A percentile compares a stretch with the other conserved stretches of the same genome.
Conservation (phyloP, 805 yeast species). For the Yarrowia sp. region DNA sequence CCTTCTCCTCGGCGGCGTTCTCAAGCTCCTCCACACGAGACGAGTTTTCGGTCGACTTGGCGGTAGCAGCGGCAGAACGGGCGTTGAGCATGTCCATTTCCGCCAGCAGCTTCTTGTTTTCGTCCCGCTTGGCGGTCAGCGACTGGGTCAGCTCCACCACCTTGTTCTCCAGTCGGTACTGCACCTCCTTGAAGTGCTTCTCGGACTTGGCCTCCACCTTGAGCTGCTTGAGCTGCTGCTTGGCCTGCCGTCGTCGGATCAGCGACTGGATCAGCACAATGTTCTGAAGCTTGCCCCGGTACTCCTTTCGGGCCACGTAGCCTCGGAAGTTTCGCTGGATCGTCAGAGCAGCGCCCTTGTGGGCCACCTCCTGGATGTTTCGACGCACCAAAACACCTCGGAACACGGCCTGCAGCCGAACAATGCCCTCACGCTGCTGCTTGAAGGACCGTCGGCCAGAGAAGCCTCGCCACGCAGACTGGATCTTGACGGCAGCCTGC, state of each 20-base stretch:
- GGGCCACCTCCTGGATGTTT: constrained; percentile 58
- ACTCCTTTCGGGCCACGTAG: constrained; percentile 62
- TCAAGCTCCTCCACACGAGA: constrained; percentile 45
- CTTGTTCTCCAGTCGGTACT: constrained; percentile 92
- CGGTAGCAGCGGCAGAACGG: constrained; percentile 40
- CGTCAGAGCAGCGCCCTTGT: constrained; percentile 66
- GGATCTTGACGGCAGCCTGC: constrained; percentile 72
- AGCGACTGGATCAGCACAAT: constrained; percentile 78
- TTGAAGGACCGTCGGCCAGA: constrained; percentile 60
- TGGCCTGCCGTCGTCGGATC: constrained; percentile 78
- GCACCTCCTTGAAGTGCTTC: constrained; percentile 86
- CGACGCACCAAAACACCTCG: constrained; percentile 61
- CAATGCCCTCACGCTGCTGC: constrained; percentile 60
- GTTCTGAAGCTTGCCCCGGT: constrained; percentile 57
- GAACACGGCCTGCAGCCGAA: constrained; percentile 63
- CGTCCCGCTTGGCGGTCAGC: constrained; percentile 77
- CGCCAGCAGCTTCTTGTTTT: constrained; percentile 72
- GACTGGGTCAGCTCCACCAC: constrained; percentile 94
- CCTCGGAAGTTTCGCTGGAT: constrained; percentile 83
- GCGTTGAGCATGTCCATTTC: constrained; percentile 57
- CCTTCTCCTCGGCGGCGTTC: constrained; percentile 45
- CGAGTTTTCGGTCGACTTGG: constrained; percentile 32
- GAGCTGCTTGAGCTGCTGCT: constrained; percentile 64
- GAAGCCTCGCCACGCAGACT: constrained; percentile 60
- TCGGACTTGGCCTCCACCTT: constrained; percentile 92